Evolutionary conservation across 768 basidiomycete genomes (phyloP).

Genomic region (Mycena albidolilacea): DNA sequence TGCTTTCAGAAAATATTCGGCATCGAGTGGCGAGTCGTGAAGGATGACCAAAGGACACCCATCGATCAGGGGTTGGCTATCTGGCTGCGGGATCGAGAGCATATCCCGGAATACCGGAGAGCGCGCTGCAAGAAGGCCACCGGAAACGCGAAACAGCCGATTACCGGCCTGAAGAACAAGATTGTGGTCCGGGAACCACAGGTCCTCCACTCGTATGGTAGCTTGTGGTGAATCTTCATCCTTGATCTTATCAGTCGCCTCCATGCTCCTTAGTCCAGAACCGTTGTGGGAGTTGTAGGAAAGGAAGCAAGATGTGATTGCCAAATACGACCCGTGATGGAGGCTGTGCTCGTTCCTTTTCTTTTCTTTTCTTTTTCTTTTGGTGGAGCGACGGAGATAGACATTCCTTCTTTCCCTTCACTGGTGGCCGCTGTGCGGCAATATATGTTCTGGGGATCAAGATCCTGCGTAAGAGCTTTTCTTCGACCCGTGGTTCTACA

Average conservation of each 20-base stretch:
- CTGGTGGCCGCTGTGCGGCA: too few relatives aligned
- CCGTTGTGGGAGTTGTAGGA: too few relatives aligned
- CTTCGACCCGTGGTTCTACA: too few relatives aligned
- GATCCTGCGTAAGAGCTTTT: too few relatives aligned
- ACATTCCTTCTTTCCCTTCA: too few relatives aligned
- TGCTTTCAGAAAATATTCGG: slow-evolving; percentile 17
- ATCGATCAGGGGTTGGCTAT: slow-evolving; percentile 9
- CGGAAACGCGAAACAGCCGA: slow-evolving; percentile 19
- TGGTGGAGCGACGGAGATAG: too few relatives aligned
- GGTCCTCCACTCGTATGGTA: slow-evolving; percentile 1
- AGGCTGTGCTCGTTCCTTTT: too few relatives aligned
- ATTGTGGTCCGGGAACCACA: slow-evolving; percentile 21
- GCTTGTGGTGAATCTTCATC: not conserved
- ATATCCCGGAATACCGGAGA: slow-evolving; percentile 23
- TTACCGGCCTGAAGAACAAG: slow-evolving; percentile 20
- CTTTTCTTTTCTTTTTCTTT: too few relatives aligned
- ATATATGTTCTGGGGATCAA: too few relatives aligned
- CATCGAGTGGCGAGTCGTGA: slow-evolving; percentile 15
- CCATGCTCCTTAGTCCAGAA: not conserved
- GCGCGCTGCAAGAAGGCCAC: slow-evolving; percentile 20
- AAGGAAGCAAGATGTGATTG: too few relatives aligned
- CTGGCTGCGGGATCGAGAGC: slow-evolving; percentile 24
- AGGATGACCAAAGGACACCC: slow-evolving; percentile 22
- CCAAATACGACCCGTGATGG: too few relatives aligned
- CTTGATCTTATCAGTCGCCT: not conserved